phyloP scores from a whole-genome alignment of 345 rosid genomes.

The Psidium friedrichsthalianum region DNA sequence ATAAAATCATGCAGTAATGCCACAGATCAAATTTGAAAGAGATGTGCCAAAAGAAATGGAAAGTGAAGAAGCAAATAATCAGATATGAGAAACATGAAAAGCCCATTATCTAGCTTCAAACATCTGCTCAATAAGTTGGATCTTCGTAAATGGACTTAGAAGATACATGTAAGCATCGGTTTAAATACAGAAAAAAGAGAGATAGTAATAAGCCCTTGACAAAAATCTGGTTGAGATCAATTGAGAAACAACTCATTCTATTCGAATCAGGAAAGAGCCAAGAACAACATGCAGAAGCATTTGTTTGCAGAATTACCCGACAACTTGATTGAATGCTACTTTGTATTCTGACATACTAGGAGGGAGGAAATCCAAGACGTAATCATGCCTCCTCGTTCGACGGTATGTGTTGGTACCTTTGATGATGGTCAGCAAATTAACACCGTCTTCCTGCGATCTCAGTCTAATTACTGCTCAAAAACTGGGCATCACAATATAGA shows the following conservation, averaged over 20 bases:
- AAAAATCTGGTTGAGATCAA: background rate
- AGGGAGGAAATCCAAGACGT: constrained; percentile 56
- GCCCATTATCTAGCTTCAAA: background rate
- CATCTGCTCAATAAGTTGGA: background rate
- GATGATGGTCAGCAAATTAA: constrained; percentile 63
- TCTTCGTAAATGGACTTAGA: background rate
- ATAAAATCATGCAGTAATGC: background rate
- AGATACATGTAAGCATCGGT: background rate
- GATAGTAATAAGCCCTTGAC: background rate
- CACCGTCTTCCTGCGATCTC: constrained; percentile 46
- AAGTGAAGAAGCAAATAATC: background rate
- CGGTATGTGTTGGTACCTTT: constrained; percentile 70
- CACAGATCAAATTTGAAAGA: background rate
- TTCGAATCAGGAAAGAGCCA: background rate
- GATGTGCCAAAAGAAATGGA: background rate
- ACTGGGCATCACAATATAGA: background rate
- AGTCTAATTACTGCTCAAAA: background rate
- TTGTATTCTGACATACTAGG: constrained; percentile 55
- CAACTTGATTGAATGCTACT: constrained; percentile 14
- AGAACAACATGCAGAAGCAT: background rate
- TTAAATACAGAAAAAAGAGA: background rate
- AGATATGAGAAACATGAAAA: background rate
- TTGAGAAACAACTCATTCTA: background rate
- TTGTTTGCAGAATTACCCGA: constrained; percentile 29
- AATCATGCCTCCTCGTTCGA: constrained; percentile 41